Evolutionary conservation across 2,329 filamentous ascomycete genomes (phyloP).

Genomic region (Hysterium pulicare): DNA sequence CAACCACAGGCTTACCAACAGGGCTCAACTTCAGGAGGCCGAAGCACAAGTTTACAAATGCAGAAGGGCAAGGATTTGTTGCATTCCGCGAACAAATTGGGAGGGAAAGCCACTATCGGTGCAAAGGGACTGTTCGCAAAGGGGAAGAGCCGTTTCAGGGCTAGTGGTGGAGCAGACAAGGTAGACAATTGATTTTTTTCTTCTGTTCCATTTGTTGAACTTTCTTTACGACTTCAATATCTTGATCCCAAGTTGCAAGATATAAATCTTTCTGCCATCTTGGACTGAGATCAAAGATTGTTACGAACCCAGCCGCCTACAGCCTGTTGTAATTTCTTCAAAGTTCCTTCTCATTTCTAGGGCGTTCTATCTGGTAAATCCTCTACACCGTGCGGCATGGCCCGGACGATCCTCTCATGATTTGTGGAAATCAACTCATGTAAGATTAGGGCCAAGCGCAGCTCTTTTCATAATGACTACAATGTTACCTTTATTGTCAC

Average conservation of each 20-base stretch:
- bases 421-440: constrained; percentile 10
- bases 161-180: constrained; percentile 68
- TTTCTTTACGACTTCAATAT: constrained; percentile 7
- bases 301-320: constrained; percentile 13
- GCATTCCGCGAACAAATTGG: constrained; percentile 71
- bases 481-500: constrained; percentile 22
- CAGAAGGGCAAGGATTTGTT: constrained; percentile 88
- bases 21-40: constrained; percentile 17
- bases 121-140: constrained; percentile 90
- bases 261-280: constrained; percentile 9
- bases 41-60: constrained; percentile 43
- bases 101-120: constrained; percentile 69
- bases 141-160: constrained; percentile 76
- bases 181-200: constrained; percentile 69
- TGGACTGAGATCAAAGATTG: constrained; percentile 15
- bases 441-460: constrained; percentile 19
- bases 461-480: constrained; percentile 23
- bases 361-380: constrained; percentile 17
- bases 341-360: constrained; percentile 8
- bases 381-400: constrained; percentile 12
- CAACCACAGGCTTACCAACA: constrained; percentile 10
- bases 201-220: constrained; percentile 7
- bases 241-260: constrained; percentile 9
- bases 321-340: constrained; percentile 9
- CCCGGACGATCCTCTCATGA: constrained; percentile 16